These are phyloP conservation scores for Zymoseptoria tritici DNA, from an alignment of 2,329 filamentous ascomycete species.

Conservation along the genomic window DNA sequence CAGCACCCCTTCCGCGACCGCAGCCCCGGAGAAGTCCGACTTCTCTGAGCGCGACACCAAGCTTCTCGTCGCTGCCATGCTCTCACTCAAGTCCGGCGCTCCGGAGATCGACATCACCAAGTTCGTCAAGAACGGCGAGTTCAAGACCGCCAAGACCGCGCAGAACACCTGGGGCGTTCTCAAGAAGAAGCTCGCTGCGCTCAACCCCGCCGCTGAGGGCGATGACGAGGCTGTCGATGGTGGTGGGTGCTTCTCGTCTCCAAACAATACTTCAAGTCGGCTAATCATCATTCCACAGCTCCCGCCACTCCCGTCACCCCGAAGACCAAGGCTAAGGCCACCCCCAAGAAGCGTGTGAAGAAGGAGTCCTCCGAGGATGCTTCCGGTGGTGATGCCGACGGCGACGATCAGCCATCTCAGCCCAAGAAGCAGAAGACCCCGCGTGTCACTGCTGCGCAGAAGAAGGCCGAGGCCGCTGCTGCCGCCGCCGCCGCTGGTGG, in stretches of 20 bases:
- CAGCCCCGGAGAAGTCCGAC: slow-evolving; percentile 1
- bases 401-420: slow-evolving; percentile 6
- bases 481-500: slow-evolving; percentile 4
- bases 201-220: slow-evolving; percentile 10
- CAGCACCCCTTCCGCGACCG: slow-evolving; percentile 4
- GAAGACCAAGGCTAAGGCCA: slow-evolving; percentile 15
- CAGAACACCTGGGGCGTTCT: slow-evolving; percentile 30
- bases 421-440: slow-evolving; percentile 10
- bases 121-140: slow-evolving; percentile 20
- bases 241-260: slow-evolving; percentile 4
- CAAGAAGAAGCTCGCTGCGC: slow-evolving; percentile 27
- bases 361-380: slow-evolving; percentile 9
- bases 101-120: slow-evolving; percentile 30
- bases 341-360: slow-evolving; percentile 25
- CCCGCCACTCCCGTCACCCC: slow-evolving; percentile 7
- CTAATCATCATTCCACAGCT: slow-evolving; percentile 3
- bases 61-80: slow-evolving; percentile 24
- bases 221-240: slow-evolving; percentile 13
- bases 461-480: slow-evolving; percentile 10
- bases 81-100: slow-evolving; percentile 25
- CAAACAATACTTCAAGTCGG: neutral
- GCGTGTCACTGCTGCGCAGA: slow-evolving; percentile 8
- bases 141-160: slow-evolving; percentile 27
- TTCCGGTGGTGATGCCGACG: slow-evolving; percentile 5
- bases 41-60: slow-evolving; percentile 27